phyloP scores from a whole-genome alignment of 192 early-diverging fungal species.

The Rhizophagus sp. region DNA sequence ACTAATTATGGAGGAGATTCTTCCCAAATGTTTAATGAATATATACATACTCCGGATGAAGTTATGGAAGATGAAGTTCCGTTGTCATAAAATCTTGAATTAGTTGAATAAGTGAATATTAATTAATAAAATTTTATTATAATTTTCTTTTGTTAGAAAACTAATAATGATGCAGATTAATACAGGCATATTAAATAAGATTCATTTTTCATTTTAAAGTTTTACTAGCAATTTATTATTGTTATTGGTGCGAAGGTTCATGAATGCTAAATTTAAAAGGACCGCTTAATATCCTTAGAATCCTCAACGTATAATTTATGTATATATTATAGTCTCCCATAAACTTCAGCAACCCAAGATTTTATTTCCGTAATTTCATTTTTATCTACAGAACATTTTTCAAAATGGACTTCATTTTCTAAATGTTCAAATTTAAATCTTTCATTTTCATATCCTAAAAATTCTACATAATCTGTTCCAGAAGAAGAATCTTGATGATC shows the following conservation, averaged over 20 bases:
- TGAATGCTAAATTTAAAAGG: neutral
- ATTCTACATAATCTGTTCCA: slow-evolving; percentile 64
- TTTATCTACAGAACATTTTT: slow-evolving; percentile 59
- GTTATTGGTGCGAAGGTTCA: neutral
- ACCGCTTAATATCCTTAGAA: neutral
- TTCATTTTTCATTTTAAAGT: neutral
- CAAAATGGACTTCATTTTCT: slow-evolving; percentile 68
- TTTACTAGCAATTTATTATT: neutral
- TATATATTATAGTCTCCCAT: neutral
- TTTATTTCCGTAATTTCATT: slow-evolving; percentile 61
- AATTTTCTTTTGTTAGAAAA: neutral
- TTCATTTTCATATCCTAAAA: slow-evolving; percentile 80
- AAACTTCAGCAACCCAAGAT: slow-evolving; percentile 58
- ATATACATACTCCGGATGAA: neutral
- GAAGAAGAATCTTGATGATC: slow-evolving; percentile 64
- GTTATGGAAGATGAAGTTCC: neutral
- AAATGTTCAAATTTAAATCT: slow-evolving; percentile 83
- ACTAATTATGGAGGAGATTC: neutral
- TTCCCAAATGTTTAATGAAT: neutral
- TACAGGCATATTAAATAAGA: neutral
- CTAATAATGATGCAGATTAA: neutral
- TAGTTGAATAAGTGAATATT: neutral
- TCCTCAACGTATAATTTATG: neutral
- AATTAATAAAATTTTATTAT: neutral
- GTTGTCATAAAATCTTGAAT: neutral